Base-by-base conservation (phyloP, 768 basidiomycete genomes). In the Hysterangium stoloniferum region DNA sequence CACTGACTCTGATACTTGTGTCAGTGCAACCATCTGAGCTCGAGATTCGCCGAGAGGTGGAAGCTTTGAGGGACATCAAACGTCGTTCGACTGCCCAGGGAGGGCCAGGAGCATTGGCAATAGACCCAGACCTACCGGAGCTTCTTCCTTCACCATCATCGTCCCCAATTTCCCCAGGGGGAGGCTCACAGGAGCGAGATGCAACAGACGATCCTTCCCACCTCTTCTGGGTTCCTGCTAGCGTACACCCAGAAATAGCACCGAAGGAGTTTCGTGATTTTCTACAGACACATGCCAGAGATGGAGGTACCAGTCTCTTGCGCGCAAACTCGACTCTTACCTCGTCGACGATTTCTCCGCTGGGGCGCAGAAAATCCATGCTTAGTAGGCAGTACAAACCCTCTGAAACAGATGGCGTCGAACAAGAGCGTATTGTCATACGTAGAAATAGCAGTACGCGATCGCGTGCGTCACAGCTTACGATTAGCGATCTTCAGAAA, bases 161-260 rank as follows among this genome's bases (percentile, higher is more conserved):
- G 28, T 77, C 77, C 22, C 55, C 72, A 6, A 48, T 61, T 22
- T 57, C 65, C 11, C 65, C 59, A 58, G 73, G 74, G 52, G 72
- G 70, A 20, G 51, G 37, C 20, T 46, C 32, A 22, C 32, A 52
- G 45, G 45, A 52, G 22, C 34, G 37, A 40, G 55, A 46, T 25
- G 45, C 59, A 19, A 64, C 75, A 33, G 82, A 88, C 59, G 89
- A 95, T 69, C 84, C 88, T 2, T 82, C 84, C 60, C 86, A 91
- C 66, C 79, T 97, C 56, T 98, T 98, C 75, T 99, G 96, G 96
- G 92, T 99, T 25, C 96, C 96, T 47, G 96, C 96, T 13, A 80
- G 85, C 52, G 73, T 97, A 31, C 96, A 98, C 64, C 96, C 96
- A 27, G 96, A 99, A 71, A 88, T 99, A 61, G 95, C 94, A 0